Evolutionary conservation across 2,329 filamentous ascomycete genomes (phyloP), one percentile per base, ranked within the genome.

Genomic region (Fusarium sp.): DNA sequence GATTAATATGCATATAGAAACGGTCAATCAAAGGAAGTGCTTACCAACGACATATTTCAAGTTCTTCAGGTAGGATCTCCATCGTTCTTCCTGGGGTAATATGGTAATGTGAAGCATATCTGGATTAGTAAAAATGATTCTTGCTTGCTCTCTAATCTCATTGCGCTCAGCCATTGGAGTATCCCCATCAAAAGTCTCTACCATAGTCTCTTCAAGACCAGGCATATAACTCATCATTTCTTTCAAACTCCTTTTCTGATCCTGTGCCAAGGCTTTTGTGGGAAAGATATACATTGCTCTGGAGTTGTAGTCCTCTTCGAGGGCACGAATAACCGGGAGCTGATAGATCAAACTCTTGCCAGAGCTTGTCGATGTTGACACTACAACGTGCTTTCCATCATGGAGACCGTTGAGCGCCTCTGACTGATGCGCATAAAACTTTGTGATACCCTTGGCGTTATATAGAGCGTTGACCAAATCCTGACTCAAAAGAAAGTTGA

Each of bases 311-410:
- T 98, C 93, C 58, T 89, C 85, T 80, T 99, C 95, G 5, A 99
- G 84, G 55, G 94, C 92, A 78, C 97, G 91, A 16, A 99, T 83
- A 48, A 99, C 94, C 0, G 96, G 96, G 21, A 99, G 88, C 78
- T 99, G 96, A 78, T 98, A 99, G 69, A 99, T 98, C n/a, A 99
- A 84, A 10, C 94, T 98, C 81, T 99, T 99, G 16, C 96, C 96
- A 2, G 96, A 99, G 78, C 94, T 97, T 0, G 96, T 99, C 1
- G 95, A 97, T 0, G 96, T 99, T 4, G 95, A 92, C 4, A 99
- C 92, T 57, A 99, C 95, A 19, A 98, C 94, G 79, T 98, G 91
- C 41, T 92, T 89, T 0, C 94, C 95, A 7, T 92, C 89, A 62
- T 95, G 87, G 4, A 99, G 85, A 67, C 92, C 90, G 78, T 99